Conservation (phyloP, 2,329 filamentous ascomycete species). For the Chrysoporthe puriensis region DNA sequence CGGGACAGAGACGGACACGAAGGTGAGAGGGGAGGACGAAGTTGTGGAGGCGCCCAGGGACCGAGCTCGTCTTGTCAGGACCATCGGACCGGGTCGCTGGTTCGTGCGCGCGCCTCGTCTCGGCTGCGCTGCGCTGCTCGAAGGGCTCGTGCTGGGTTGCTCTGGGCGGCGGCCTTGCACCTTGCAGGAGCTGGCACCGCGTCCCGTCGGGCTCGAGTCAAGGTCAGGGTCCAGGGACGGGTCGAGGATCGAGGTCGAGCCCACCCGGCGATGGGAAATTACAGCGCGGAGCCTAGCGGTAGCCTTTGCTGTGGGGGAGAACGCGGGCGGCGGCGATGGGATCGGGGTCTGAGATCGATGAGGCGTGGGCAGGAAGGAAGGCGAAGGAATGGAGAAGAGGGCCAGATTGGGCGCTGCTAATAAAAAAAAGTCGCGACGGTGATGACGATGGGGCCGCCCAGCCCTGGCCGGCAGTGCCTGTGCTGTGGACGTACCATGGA, state of each 20-base stretch:
- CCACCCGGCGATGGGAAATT: constrained; percentile 1
- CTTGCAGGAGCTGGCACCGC: constrained; percentile 1
- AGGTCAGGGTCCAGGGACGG: not conserved
- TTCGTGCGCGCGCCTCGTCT: constrained; percentile 1
- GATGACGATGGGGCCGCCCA: constrained; percentile 1
- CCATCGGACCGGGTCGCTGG: constrained; percentile 15
- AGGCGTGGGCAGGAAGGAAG: constrained; percentile 19
- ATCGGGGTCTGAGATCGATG: constrained; percentile 15
- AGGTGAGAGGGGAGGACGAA: not conserved
- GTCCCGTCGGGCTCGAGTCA: constrained; percentile 5
- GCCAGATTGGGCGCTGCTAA: constrained; percentile 8
- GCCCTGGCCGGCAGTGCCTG: not conserved
- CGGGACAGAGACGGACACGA: not conserved
- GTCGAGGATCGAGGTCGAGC: constrained; percentile 4
- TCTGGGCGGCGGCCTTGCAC: not conserved
- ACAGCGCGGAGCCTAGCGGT: constrained; percentile 13
- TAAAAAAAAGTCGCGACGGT: constrained; percentile 2
- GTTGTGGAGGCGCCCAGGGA: not conserved
- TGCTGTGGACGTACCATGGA: no score
- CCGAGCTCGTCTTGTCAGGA: constrained; percentile 13
- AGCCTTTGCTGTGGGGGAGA: constrained; percentile 21
- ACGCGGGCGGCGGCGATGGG: constrained; percentile 12
- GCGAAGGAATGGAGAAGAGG: not conserved
- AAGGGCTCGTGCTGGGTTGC: not conserved
- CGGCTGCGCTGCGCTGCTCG: not conserved